Conservation (phyloP, 352 stramenopile genomes). For the Pythium phragmiticola region DNA sequence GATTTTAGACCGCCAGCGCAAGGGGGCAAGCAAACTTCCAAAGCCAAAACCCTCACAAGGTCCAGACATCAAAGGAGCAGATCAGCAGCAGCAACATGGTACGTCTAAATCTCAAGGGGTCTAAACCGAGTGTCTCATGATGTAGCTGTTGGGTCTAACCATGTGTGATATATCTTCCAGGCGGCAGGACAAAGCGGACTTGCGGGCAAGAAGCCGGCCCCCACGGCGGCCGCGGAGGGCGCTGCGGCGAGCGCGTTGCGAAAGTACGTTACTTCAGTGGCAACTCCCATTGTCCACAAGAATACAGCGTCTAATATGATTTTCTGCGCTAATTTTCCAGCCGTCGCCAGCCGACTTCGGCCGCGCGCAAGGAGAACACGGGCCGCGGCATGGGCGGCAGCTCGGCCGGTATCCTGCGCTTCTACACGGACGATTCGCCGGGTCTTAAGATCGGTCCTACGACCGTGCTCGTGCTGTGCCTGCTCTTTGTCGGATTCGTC, state of each 20-base stretch:
- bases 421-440: constrained; percentile 97
- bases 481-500: constrained; percentile 96
- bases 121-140: too few relatives aligned
- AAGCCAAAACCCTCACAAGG: not conserved
- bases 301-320: not conserved
- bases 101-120: not conserved
- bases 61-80: not conserved
- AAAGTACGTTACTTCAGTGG: constrained; percentile 39
- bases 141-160: not conserved
- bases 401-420: constrained; percentile 94
- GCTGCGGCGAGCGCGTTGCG: constrained; percentile 68
- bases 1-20: not conserved
- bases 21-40: not conserved
- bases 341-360: constrained; percentile 45
- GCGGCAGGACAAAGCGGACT: constrained; percentile 24
- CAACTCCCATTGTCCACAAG: not conserved
- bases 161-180: constrained; percentile 1
- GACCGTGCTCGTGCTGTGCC: constrained; percentile 93
- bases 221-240: constrained; percentile 54
- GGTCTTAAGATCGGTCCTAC: constrained; percentile 96
- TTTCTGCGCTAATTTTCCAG: constrained; percentile 17
- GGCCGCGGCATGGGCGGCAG: constrained; percentile 82
- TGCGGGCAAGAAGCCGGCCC: constrained; percentile 60
- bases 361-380: constrained; percentile 54
- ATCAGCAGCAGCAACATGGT: not conserved